These are phyloP conservation scores for Thielaviopsis euricoi DNA, from an alignment of 2,329 filamentous ascomycete genomes.

Conservation along the genomic window DNA sequence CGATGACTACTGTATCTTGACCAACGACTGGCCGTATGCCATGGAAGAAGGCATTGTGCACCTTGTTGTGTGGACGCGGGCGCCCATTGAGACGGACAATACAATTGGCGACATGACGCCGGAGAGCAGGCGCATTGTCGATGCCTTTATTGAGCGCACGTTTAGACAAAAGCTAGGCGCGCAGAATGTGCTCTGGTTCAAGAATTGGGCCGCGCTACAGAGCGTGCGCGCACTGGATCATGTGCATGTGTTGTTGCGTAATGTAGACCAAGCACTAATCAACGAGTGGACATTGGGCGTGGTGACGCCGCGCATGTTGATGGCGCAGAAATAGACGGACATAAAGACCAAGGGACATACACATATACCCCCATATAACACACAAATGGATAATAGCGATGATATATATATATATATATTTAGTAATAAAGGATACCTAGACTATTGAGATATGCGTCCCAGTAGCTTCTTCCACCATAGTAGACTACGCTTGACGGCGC, in stretches of 20 bases:
- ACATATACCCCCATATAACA: neutral
- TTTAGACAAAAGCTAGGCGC: conserved; percentile 45
- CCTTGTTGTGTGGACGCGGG: conserved; percentile 84
- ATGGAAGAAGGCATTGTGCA: conserved; percentile 52
- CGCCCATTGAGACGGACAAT: conserved; percentile 55
- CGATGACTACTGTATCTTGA: conserved; percentile 51
- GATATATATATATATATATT: neutral
- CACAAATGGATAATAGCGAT: neutral
- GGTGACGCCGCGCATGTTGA: conserved; percentile 4
- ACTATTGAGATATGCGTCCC: neutral
- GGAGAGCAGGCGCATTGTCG: conserved; percentile 45
- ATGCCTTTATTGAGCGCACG: conserved; percentile 50
- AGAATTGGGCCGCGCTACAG: conserved; percentile 82
- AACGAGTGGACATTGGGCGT: conserved; percentile 30
- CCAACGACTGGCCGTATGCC: conserved; percentile 92
- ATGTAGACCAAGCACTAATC: conserved; percentile 34
- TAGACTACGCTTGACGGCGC: conserved; percentile 28
- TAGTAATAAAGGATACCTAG: neutral
- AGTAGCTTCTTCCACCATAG: neutral
- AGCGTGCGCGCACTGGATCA: conserved; percentile 79
- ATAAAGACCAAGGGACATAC: neutral
- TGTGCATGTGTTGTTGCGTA: conserved; percentile 58
- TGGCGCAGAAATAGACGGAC: neutral
- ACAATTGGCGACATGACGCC: conserved; percentile 56
- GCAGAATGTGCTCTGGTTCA: conserved; percentile 66